phyloP scores from a whole-genome alignment of 1,284 basidiomycete species.

The Cutaneotrichosporon sp. region DNA sequence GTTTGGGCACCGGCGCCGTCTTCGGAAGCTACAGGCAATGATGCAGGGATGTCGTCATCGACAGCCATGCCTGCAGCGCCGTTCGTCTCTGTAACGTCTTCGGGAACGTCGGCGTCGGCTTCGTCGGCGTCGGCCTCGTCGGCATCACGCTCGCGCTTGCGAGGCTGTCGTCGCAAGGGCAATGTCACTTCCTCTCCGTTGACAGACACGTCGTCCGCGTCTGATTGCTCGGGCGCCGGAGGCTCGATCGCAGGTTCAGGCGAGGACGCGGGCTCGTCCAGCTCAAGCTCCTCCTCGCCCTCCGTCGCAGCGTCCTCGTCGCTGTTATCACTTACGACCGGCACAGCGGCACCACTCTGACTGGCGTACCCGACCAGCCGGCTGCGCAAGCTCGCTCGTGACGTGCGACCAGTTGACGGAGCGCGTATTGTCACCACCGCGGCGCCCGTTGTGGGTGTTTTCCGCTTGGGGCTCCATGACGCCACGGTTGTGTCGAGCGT shows the following conservation, averaged over 20 bases:
- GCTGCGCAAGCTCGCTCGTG: constrained; percentile 49
- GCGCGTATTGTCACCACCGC: constrained; percentile 12
- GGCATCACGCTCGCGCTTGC: neutral
- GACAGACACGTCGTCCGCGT: constrained; percentile 18
- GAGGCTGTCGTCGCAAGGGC: neutral
- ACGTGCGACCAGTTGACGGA: constrained; percentile 19
- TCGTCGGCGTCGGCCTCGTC: constrained; percentile 31
- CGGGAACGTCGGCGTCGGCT: neutral
- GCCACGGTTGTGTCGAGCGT: constrained; percentile 26
- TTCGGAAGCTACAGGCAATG: too few species aligned
- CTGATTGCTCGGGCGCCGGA: neutral
- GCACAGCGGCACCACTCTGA: constrained; percentile 9
- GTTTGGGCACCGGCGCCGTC: too few species aligned
- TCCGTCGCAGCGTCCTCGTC: constrained; percentile 21
- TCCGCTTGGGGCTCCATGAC: constrained; percentile 23
- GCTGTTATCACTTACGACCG: neutral
- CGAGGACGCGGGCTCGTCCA: constrained; percentile 15
- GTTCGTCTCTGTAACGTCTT: too few species aligned
- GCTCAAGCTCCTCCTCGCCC: constrained; percentile 4
- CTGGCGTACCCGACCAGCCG: constrained; percentile 56
- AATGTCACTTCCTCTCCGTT: constrained; percentile 10
- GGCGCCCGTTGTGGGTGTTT: neutral
- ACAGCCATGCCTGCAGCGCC: too few species aligned
- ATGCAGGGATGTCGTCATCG: too few species aligned
- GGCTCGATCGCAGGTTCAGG: neutral